These are phyloP conservation scores for Fraxinus ornus DNA, from an alignment of 305 asterid genomes.

Conservation along the genomic window DNA sequence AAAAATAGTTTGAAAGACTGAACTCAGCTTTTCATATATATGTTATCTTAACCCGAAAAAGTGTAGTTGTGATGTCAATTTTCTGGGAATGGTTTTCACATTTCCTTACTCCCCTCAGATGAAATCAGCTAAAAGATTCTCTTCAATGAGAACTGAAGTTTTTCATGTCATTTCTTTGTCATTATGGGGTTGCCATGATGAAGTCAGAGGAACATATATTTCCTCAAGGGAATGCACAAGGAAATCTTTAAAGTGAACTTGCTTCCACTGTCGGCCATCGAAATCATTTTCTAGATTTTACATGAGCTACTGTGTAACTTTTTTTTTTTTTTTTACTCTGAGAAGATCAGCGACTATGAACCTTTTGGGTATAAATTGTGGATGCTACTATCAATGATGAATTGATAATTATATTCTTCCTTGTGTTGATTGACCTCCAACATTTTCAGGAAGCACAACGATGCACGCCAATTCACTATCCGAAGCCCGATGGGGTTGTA, in stretches of 20 bases:
- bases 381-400: background rate
- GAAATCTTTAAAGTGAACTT: background rate
- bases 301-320: background rate
- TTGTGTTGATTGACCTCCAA: constrained; percentile 23
- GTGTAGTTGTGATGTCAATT: background rate
- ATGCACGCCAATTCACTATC: constrained; percentile 65
- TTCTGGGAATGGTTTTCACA: background rate
- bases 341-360: constrained; percentile 2
- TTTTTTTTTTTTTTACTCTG: background rate
- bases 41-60: background rate
- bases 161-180: background rate
- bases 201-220: background rate
- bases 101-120: background rate
- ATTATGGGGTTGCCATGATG: background rate
- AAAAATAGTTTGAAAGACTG: background rate
- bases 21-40: background rate
- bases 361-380: background rate
- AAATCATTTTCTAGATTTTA: background rate
- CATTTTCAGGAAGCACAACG: constrained; percentile 65
- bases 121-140: background rate
- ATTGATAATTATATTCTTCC: constrained; percentile 3
- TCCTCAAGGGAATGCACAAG: background rate
- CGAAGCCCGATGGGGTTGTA: constrained; percentile 83
- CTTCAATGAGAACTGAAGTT: background rate
- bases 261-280: background rate